Percentiles rank a stretch among this genome's conserved stretches.
These are phyloP conservation scores for Dictyostelium brefeldianum DNA, from an alignment of 78 protist species.

Conservation along the genomic window DNA sequence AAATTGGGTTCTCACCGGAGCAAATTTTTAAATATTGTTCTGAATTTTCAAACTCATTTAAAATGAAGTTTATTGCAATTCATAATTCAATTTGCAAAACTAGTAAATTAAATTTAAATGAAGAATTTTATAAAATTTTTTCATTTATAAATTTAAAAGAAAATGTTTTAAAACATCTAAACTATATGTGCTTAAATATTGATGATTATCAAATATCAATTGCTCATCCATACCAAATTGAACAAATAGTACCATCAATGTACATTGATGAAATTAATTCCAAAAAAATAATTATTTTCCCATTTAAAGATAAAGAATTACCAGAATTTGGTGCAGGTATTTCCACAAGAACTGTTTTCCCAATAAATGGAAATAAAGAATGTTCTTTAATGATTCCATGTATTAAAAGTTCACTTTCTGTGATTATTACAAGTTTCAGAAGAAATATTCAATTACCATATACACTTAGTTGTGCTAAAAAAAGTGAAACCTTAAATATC, in stretches of 20 bases:
- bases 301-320: too few species aligned
- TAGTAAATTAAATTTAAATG: too few species aligned
- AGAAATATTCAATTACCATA: not conserved
- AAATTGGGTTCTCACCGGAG: not conserved
- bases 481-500: not conserved
- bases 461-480: not conserved
- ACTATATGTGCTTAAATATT: not conserved
- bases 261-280: not conserved
- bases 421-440: not conserved
- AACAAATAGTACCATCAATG: not conserved
- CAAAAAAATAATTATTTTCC: not conserved
- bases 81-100: not conserved
- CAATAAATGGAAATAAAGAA: too few species aligned
- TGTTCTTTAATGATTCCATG: not conserved
- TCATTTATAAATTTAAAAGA: too few species aligned
- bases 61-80: not conserved
- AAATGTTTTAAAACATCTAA: too few species aligned
- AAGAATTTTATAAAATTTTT: too few species aligned
- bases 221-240: constrained; percentile 12
- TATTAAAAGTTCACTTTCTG: not conserved
- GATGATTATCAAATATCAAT: not conserved
- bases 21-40: constrained; percentile 4
- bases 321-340: not conserved
- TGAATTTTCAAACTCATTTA: not conserved
- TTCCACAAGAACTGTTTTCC: not conserved